Evolutionary conservation across 148 eudicot genomes (phyloP).

Genomic region (Chenopodium album): DNA sequence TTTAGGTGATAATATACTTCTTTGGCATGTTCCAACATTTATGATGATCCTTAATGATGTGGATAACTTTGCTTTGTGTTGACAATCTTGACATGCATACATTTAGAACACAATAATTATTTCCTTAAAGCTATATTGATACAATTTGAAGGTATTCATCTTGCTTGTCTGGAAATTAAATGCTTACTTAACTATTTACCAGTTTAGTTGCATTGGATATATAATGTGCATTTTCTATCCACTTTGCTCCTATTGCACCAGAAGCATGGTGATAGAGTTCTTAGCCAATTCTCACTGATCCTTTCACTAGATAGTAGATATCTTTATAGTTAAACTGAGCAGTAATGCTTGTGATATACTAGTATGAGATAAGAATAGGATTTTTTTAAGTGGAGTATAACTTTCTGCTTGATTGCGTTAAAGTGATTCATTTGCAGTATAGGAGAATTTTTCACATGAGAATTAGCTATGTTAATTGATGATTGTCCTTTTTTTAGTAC

Average conservation of each 20-base stretch:
- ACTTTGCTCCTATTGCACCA: not conserved
- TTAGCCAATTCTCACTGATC: slow-evolving; percentile 3
- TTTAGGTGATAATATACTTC: not conserved
- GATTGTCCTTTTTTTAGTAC: not conserved
- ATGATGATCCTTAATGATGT: not conserved
- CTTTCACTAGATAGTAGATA: not conserved
- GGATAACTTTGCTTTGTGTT: not conserved
- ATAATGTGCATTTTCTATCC: too few species aligned
- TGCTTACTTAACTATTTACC: not conserved
- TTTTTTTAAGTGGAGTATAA: not conserved
- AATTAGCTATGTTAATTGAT: not conserved
- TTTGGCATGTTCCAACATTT: not conserved
- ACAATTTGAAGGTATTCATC: not conserved
- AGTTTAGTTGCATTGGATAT: too few species aligned
- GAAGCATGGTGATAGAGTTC: not conserved
- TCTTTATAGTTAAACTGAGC: not conserved
- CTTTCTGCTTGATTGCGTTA: not conserved
- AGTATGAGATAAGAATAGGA: not conserved
- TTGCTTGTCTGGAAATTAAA: not conserved
- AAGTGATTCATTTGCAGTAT: not conserved
- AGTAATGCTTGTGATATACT: not conserved
- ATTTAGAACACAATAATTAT: too few species aligned
- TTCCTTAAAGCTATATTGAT: not conserved
- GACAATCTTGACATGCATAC: not conserved
- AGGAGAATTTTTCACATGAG: not conserved